Evolutionary conservation across 148 eudicot species (phyloP), one percentile per base, ranked within the genome.

Genomic region (Suaeda aralocaspica): DNA sequence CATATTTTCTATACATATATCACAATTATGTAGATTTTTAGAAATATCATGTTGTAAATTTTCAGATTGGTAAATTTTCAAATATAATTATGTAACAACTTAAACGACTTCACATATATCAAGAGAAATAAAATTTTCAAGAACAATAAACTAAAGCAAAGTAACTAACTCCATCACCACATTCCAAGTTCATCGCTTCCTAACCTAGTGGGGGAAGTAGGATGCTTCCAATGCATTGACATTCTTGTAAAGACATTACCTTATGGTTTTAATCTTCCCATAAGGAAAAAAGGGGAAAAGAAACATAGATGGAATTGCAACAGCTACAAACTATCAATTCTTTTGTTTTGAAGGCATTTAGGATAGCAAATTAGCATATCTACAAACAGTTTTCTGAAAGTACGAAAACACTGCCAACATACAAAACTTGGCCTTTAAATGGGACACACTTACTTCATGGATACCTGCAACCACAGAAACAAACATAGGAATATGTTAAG

Each of bases 371-470:
- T 31, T 21, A 48, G 24, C 31, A 60, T 60, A 49, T 61, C 15
- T 2, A 49, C 12, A 58, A 5, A 44, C 29, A 50, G 9, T 29
- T 52, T 34, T 39, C 12, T 34, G 22, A 44, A 39, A 16, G 30
- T 34, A 55, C 12, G 30, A 67, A 67, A 46, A n/a, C 44, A 64
- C 48, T 45, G 68, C 55, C 29, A 78, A 55, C 61, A 68, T 44
- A 34, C 34, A 57, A 26, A 58, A 30, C 53, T 19, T 46, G 18
- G 58, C 59, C 46, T 64, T 50, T 49, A 14, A 64, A 52, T 2
- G 6, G 13, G 59, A 28, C 59, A 39, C 21, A 88, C 96, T 85
- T 90, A 93, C 98, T 91, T 93, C 98, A 78, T 92, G 98, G 77
- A 92, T 92, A 79, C 98, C 98, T 92, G 90, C 84, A 85, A 68